Evolutionary conservation across 202 grass and related monocot species (phyloP).

Genomic region (Setaria viridis): DNA sequence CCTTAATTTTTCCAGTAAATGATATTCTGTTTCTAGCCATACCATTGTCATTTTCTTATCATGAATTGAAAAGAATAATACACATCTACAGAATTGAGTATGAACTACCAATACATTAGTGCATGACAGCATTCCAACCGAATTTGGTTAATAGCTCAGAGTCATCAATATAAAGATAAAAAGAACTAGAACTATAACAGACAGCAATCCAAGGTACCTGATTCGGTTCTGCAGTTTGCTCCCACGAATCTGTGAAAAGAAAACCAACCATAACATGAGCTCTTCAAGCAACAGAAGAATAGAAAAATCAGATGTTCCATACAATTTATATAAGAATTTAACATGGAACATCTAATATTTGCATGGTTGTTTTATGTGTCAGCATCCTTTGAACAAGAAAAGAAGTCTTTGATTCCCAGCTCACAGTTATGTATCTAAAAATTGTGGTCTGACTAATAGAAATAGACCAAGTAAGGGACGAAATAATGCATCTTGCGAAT

Average conservation of each 20-base stretch:
- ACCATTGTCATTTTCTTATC: not conserved
- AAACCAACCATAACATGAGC: constrained; percentile 19
- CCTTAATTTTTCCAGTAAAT: not conserved
- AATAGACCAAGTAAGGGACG: constrained; percentile 7
- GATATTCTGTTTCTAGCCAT: constrained; percentile 10
- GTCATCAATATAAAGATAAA: constrained; percentile 28
- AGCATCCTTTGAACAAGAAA: constrained; percentile 19
- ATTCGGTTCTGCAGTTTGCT: constrained; percentile 97
- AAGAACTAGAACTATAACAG: constrained; percentile 20
- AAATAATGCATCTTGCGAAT: constrained; percentile 17
- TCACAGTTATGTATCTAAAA: not conserved
- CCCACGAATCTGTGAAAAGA: constrained; percentile 89
- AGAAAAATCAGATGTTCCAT: constrained; percentile 3
- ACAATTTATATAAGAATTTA: constrained; percentile 19
- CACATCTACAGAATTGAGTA: not conserved
- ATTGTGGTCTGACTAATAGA: not conserved
- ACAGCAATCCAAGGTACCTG: constrained; percentile 58
- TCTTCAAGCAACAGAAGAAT: not conserved
- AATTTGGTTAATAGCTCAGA: not conserved
- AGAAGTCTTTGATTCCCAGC: not conserved
- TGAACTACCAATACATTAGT: constrained; percentile 6
- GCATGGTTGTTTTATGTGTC: constrained; percentile 19
- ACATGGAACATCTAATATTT: not conserved
- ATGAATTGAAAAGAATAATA: constrained; percentile 8
- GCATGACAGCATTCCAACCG: not conserved